A percentile compares a stretch with the other conserved stretches of the same genome.
Conservation (phyloP, 495 filamentous ascomycete genomes). For the Immersiella caudata region DNA sequence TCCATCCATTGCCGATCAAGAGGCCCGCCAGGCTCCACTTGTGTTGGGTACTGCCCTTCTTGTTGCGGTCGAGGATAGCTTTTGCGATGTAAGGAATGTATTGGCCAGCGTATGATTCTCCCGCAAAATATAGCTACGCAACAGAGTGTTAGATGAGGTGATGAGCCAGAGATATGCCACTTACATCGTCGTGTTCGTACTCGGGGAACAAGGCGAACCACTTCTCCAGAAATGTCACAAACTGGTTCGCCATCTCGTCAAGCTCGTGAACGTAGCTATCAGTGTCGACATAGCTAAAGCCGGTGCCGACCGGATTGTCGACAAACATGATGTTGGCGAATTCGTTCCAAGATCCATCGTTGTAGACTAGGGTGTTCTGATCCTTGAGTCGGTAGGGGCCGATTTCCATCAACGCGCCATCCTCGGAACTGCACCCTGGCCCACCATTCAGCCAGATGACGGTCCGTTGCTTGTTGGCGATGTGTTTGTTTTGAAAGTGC, state of each 20-base stretch:
- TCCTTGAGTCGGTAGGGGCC: conserved; percentile 89
- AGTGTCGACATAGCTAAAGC: conserved; percentile 92
- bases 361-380: conserved; percentile 71
- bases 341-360: conserved; percentile 93
- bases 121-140: conserved; percentile 82
- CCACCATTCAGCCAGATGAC: conserved; percentile 98
- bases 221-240: conserved; percentile 85
- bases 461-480: conserved; percentile 87
- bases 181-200: conserved; percentile 89
- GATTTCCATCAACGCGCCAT: conserved; percentile 96
- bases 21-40: conserved; percentile 85
- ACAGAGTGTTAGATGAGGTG: conserved; percentile 35
- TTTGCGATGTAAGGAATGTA: conserved; percentile 95
- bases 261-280: conserved; percentile 83
- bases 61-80: conserved; percentile 84
- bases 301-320: conserved; percentile 94
- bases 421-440: conserved; percentile 94
- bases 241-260: conserved; percentile 84
- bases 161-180: conserved; percentile 35
- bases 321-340: conserved; percentile 96
- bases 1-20: conserved; percentile 97
- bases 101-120: conserved; percentile 96
- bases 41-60: conserved; percentile 39
- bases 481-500: conserved; percentile 94
- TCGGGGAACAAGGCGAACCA: conserved; percentile 90